These are phyloP conservation scores for Teratosphaeria epicoccoides DNA, from an alignment of 2,329 filamentous ascomycete species.

Conservation along the genomic window DNA sequence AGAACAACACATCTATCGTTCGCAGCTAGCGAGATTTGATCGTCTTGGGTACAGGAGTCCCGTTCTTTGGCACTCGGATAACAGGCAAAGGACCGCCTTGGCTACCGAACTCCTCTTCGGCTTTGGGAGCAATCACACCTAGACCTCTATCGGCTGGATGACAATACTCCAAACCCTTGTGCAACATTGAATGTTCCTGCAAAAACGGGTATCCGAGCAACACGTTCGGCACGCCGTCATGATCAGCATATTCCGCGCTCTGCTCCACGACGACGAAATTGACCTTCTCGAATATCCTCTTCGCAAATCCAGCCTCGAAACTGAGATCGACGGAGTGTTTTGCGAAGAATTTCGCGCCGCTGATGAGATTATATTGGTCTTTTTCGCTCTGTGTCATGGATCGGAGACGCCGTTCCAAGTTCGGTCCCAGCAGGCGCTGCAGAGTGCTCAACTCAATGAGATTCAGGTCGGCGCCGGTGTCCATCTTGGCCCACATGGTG, in stretches of 20 bases:
- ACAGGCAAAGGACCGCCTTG: not conserved
- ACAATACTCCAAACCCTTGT: slow-evolving; percentile 10
- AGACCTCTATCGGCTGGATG: slow-evolving; percentile 4
- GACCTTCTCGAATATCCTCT: slow-evolving; percentile 6
- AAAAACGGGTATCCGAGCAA: slow-evolving; percentile 7
- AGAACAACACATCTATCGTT: not conserved
- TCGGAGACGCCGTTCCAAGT: not conserved
- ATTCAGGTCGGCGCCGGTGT: slow-evolving; percentile 15
- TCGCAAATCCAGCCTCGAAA: slow-evolving; percentile 7
- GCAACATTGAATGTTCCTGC: slow-evolving; percentile 8
- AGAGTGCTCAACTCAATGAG: slow-evolving; percentile 13
- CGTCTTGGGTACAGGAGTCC: not conserved
- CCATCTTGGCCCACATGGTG: slow-evolving; percentile 16
- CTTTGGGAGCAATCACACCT: slow-evolving; percentile 7
- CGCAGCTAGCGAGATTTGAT: not conserved
- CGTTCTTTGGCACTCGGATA: not conserved
- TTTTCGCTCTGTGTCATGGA: not conserved
- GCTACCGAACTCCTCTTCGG: slow-evolving; percentile 4
- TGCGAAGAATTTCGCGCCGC: slow-evolving; percentile 8
- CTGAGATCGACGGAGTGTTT: slow-evolving; percentile 8
- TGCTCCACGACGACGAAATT: slow-evolving; percentile 9
- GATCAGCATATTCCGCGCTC: slow-evolving; percentile 2
- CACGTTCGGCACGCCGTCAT: slow-evolving; percentile 11
- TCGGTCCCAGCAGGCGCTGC: slow-evolving; percentile 3
- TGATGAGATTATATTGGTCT: slow-evolving; percentile 6